Evolutionary conservation across 345 rosid species (phyloP).

Genomic region (Populus nigra): DNA sequence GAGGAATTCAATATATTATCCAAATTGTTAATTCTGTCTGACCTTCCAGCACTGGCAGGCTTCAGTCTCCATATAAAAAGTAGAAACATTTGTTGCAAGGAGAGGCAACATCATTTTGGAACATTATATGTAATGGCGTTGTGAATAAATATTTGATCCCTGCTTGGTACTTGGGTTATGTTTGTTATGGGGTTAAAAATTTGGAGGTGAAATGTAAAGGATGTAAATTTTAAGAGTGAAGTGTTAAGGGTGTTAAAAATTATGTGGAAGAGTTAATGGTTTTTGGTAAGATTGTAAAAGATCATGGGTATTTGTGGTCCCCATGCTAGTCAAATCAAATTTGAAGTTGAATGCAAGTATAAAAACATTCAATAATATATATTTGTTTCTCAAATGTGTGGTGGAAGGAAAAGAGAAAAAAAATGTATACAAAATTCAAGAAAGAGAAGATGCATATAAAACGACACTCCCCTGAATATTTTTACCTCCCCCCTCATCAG

Average conservation of each 20-base stretch:
- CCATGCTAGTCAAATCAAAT: neutral
- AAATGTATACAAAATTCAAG: too few relatives aligned
- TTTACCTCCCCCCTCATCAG: too few relatives aligned
- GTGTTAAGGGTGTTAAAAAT: too few relatives aligned
- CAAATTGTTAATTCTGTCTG: neutral
- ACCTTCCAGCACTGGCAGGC: neutral
- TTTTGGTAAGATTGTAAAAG: neutral
- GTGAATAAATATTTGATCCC: neutral
- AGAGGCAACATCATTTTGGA: neutral
- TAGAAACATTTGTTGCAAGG: neutral
- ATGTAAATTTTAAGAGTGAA: neutral
- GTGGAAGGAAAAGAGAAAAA: too few relatives aligned
- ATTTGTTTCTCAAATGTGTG: too few relatives aligned
- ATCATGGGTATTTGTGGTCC: neutral
- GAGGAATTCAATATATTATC: neutral
- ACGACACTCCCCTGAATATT: too few relatives aligned
- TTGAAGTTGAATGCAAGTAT: too few relatives aligned
- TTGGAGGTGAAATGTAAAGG: neutral
- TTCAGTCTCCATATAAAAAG: neutral
- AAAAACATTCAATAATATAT: too few relatives aligned
- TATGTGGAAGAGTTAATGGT: neutral
- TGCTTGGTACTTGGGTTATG: neutral
- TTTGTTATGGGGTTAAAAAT: neutral
- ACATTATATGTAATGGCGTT: neutral
- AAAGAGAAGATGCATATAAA: too few relatives aligned